Evolutionary conservation across 1,284 basidiomycete genomes (phyloP).

Genomic region (Pyrrhoderma noxium): DNA sequence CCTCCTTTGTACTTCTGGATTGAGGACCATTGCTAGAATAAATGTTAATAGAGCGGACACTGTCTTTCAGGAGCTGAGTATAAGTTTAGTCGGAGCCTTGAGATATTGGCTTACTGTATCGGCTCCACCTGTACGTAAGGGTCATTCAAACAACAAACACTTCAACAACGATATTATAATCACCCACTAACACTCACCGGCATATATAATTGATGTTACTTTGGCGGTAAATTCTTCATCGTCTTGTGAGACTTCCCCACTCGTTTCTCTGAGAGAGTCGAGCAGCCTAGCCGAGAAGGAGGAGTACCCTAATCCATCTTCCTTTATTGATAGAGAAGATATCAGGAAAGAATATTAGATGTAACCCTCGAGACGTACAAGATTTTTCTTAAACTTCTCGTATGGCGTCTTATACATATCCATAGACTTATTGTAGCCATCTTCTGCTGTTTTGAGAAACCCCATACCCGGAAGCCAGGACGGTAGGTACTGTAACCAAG

Average conservation of each 20-base stretch:
- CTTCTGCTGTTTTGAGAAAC: constrained; percentile 44
- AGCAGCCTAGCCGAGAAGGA: constrained; percentile 8
- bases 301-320: not conserved
- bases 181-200: constrained; percentile 1
- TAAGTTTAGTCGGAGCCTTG: not conserved
- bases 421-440: constrained; percentile 31
- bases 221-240: constrained; percentile 7
- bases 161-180: not conserved
- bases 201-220: not conserved
- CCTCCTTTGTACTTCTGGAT: constrained; percentile 42
- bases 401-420: constrained; percentile 5
- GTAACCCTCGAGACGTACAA: constrained; percentile 7
- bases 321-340: not conserved
- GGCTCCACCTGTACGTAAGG: constrained; percentile 14
- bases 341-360: too few relatives aligned
- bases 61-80: too few relatives aligned
- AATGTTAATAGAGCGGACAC: too few relatives aligned
- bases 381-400: constrained; percentile 5
- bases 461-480: constrained; percentile 10
- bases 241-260: too few relatives aligned
- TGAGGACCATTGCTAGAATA: constrained; percentile 47
- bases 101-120: constrained; percentile 18
- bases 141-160: too few relatives aligned
- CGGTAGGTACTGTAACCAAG: constrained; percentile 9
- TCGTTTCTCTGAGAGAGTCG: too few relatives aligned